Base-by-base conservation (phyloP, 345 rosid species). In the Camelina laxa region DNA sequence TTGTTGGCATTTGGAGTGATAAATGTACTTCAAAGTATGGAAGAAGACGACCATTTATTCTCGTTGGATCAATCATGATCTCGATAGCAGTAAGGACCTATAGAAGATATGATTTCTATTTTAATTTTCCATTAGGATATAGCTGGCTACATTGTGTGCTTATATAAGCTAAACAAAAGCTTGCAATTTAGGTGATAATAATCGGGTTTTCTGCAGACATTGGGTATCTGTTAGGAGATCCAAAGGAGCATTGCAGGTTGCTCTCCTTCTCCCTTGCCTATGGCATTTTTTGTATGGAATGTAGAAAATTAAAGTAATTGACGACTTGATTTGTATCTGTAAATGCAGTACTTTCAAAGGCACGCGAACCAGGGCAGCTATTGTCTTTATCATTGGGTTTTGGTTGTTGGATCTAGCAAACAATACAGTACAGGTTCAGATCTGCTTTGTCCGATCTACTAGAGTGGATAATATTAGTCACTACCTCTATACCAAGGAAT, bases 331-430 rank as follows among this genome's bases (percentile, higher is more conserved):
- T 24, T 62, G 39, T 41, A 50, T 70, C 13, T 68, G 19, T 5
- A 65, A 47, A 73, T 84, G 87, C 89, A 95, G 99, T 12, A 87
- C 85, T 75, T 95, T 82, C 73, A 95, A 89, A 77, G 99, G 99
- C 38, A 89, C 96, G 33, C 84, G 96, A 72, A 87, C 90, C 62
- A 85, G 85, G 75, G 98, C 98, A 17, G 96, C 99, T 47, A 45
- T 89, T 83, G 86, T 92, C 64, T 95, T 95, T 84, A 80, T 90
- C 67, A 77, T 92, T 58, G 99, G 97, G 36, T 95, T 95, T 81
- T 95, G 99, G 99, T 73, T 95, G 90, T 87, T 95, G 84, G 98
- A 92, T 83, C 97, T 95, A 71, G 99, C 98, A 1, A 95, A 95
- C 82, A 95, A 95, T 75, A 92, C 97, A 0, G 99, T 95, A 58